These are phyloP conservation scores for Leucoagaricus sp. DNA, from an alignment of 1,284 basidiomycete genomes.

Conservation along the genomic window DNA sequence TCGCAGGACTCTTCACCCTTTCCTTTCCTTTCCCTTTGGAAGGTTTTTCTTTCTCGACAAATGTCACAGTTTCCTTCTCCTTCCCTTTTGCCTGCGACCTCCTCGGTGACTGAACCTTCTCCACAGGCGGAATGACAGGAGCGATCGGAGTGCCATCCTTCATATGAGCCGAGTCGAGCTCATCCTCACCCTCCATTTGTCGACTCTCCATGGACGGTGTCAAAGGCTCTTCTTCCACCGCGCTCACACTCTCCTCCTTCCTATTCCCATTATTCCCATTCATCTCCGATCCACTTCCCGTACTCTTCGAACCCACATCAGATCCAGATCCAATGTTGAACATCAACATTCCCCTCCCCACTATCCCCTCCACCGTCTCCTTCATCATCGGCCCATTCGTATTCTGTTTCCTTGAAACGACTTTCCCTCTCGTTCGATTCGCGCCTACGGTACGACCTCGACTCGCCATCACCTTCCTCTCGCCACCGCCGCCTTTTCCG, in stretches of 20 bases:
- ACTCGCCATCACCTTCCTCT: slow-evolving; percentile 9
- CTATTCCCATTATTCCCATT: too few relatives aligned
- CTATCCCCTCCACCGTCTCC: slow-evolving; percentile 16
- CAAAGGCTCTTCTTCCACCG: too few relatives aligned
- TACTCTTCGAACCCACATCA: slow-evolving; percentile 47
- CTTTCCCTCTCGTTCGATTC: not conserved
- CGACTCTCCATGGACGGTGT: not conserved
- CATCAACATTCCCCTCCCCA: slow-evolving; percentile 19
- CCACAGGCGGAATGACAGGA: not conserved
- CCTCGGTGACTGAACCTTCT: too few relatives aligned
- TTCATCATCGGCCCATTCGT: slow-evolving; percentile 17
- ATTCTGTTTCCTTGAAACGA: slow-evolving; percentile 20
- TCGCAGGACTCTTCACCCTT: slow-evolving; percentile 18
- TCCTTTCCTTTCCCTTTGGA: slow-evolving; percentile 19
- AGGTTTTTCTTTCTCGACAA: slow-evolving; percentile 2
- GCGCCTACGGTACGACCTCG: slow-evolving; percentile 15
- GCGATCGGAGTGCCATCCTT: not conserved
- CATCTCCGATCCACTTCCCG: slow-evolving; percentile 32
- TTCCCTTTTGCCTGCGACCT: too few relatives aligned
- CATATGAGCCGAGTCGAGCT: slow-evolving; percentile 15
- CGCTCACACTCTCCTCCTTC: too few relatives aligned
- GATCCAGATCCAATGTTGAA: slow-evolving; percentile 63
- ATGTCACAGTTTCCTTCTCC: slow-evolving; percentile 18
- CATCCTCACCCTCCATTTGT: slow-evolving; percentile 3
- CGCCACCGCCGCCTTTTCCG: slow-evolving; percentile 12